Conservation (phyloP, 192 early-diverging fungal genomes). For the Spizellomyces punctatus region DNA sequence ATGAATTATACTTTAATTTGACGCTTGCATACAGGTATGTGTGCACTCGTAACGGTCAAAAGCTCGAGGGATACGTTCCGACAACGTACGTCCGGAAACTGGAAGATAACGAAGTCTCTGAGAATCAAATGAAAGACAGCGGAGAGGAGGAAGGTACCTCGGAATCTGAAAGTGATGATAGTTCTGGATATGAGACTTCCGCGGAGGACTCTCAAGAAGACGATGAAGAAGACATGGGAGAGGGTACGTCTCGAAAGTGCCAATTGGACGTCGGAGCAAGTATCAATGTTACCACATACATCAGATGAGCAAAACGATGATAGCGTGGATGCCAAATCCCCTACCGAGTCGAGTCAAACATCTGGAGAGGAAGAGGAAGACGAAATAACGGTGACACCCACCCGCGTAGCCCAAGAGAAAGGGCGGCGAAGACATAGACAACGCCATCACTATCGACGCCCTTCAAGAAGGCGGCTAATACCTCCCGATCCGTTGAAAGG, state of each 20-base stretch:
- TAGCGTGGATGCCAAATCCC: no score
- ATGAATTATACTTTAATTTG: neutral
- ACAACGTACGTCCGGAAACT: slow-evolving; percentile 40
- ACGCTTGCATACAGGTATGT: neutral
- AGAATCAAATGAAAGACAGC: neutral
- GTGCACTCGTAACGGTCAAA: neutral
- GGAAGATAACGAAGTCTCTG: slow-evolving; percentile 21
- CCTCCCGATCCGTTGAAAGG: slow-evolving; percentile 17
- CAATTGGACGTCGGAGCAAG: no score
- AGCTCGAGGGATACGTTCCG: slow-evolving; percentile 45
- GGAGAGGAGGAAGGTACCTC: neutral
- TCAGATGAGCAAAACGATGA: no score
- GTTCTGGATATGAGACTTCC: neutral
- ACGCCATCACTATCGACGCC: neutral
- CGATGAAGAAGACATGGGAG: neutral
- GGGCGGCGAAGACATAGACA: neutral
- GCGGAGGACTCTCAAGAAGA: neutral
- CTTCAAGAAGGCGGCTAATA: neutral
- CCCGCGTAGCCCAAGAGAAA: no score
- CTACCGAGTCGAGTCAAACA: no score
- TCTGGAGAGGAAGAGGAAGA: no score
- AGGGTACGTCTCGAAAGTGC: no score
- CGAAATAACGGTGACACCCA: no score
- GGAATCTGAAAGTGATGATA: slow-evolving; percentile 9
- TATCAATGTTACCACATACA: no score